Conservation (phyloP, 257 asterid species). For the Anisodus acutangulus region DNA sequence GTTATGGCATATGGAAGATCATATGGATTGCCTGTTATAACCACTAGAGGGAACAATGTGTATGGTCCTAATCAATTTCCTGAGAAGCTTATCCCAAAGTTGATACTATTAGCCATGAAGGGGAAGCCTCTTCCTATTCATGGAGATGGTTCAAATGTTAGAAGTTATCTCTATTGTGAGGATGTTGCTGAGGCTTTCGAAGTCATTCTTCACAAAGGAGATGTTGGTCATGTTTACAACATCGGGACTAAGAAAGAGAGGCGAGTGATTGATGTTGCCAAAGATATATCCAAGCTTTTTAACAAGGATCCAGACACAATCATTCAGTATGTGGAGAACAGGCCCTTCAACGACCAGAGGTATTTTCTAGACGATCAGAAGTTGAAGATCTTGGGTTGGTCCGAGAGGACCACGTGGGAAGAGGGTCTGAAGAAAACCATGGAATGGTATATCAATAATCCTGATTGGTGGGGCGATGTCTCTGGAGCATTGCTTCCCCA, state of each 20-base stretch:
- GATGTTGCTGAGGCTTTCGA: slow-evolving; percentile 99
- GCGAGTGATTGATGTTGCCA: slow-evolving; percentile 90
- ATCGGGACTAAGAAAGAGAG: slow-evolving; percentile 93
- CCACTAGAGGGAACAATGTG: slow-evolving; percentile 90
- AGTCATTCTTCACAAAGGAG: slow-evolving; percentile 87
- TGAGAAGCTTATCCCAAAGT: slow-evolving; percentile 94
- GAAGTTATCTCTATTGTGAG: slow-evolving; percentile 93
- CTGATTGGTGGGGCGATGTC: slow-evolving; percentile 99
- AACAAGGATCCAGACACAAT: slow-evolving; percentile 73
- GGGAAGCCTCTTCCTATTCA: slow-evolving; percentile 93
- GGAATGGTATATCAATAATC: slow-evolving; percentile 84
- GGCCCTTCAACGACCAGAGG: slow-evolving; percentile 97
- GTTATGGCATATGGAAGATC: slow-evolving; percentile 98
- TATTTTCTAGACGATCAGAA: slow-evolving; percentile 95
- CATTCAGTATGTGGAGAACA: slow-evolving; percentile 85
- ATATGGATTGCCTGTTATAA: slow-evolving; percentile 86
- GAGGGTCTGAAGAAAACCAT: slow-evolving; percentile 89
- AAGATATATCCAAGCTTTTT: slow-evolving; percentile 79
- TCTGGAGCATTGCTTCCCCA: slow-evolving; percentile 98
- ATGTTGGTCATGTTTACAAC: slow-evolving; percentile 95
- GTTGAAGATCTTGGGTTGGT: slow-evolving; percentile 85
- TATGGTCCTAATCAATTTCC: slow-evolving; percentile 97
- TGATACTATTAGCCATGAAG: slow-evolving; percentile 85
- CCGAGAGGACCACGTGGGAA: slow-evolving; percentile 84
- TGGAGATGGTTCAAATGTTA: slow-evolving; percentile 93